A percentile compares a stretch with the other conserved stretches of the same genome.
Conservation (phyloP, 2,329 filamentous ascomycete genomes). For the Colletotrichum coccodes region DNA sequence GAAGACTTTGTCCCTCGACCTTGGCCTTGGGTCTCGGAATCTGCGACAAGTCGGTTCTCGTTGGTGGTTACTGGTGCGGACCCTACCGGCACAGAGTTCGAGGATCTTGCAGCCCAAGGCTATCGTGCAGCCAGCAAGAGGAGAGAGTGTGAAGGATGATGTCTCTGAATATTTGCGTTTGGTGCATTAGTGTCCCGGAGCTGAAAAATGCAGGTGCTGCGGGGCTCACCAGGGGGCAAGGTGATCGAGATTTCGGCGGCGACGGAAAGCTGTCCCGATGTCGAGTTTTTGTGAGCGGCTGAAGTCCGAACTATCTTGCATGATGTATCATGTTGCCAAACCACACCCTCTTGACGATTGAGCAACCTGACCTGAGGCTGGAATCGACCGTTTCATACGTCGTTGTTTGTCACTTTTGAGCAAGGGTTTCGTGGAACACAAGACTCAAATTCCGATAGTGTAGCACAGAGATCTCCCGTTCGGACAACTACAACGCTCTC, state of each 20-base stretch:
- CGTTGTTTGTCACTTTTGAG: background rate
- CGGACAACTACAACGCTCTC: too few species aligned
- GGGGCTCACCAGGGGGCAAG: background rate
- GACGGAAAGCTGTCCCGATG: background rate
- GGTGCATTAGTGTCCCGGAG: conserved; percentile 13
- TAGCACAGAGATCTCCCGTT: too few species aligned
- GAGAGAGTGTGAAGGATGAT: background rate
- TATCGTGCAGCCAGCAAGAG: background rate
- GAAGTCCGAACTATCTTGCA: background rate
- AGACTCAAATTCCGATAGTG: too few species aligned
- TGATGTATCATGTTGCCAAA: background rate
- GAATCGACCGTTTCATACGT: background rate
- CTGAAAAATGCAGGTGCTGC: conserved; percentile 1
- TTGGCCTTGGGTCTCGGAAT: conserved; percentile 21
- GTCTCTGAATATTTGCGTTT: conserved; percentile 18
- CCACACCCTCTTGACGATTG: background rate
- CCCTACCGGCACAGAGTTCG: background rate
- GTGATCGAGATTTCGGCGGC: conserved; percentile 10
- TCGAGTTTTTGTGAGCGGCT: conserved; percentile 1
- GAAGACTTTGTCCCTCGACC: background rate
- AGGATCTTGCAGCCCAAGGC: background rate
- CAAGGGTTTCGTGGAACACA: too few species aligned
- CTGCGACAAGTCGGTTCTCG: conserved; percentile 21
- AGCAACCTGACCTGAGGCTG: background rate
- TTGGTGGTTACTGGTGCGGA: background rate